Conservation (phyloP, 257 asterid genomes). For the Solanum bukasovii region DNA sequence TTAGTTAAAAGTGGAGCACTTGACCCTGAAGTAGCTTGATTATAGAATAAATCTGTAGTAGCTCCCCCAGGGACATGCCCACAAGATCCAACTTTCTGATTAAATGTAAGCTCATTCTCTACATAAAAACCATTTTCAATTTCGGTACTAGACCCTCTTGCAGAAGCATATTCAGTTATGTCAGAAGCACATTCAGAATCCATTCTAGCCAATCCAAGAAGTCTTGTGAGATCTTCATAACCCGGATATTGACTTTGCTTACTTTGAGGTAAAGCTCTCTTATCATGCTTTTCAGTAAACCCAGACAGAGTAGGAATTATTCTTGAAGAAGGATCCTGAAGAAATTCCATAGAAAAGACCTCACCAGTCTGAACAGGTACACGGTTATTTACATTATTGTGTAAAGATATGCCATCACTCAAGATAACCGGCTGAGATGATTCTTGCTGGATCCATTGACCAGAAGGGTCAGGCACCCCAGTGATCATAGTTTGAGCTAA, state of each 20-base stretch:
- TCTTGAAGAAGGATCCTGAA: conserved; percentile 35
- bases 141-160: conserved; percentile 35
- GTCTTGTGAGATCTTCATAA: conserved; percentile 51
- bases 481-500: conserved; percentile 22
- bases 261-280: conserved; percentile 19
- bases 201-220: conserved; percentile 53
- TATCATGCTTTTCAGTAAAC: conserved; percentile 13
- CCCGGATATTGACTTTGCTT: conserved; percentile 26
- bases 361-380: conserved; percentile 49
- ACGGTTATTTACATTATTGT: conserved; percentile 22
- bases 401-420: conserved; percentile 12
- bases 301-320: conserved; percentile 23
- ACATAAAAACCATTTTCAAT: conserved; percentile 22
- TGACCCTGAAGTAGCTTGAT: conserved; percentile 15
- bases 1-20: conserved; percentile 17
- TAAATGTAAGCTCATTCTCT: conserved; percentile 14
- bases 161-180: conserved; percentile 36
- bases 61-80: conserved; percentile 20
- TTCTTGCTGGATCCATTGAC: conserved; percentile 33
- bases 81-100: conserved; percentile 13
- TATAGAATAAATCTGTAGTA: conserved; percentile 11
- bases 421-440: conserved; percentile 3
- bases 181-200: conserved; percentile 60
- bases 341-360: conserved; percentile 43
- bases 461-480: conserved; percentile 21